Evolutionary conservation across 2,329 filamentous ascomycete genomes (phyloP).

Genomic region (Tolypocladium sp.): DNA sequence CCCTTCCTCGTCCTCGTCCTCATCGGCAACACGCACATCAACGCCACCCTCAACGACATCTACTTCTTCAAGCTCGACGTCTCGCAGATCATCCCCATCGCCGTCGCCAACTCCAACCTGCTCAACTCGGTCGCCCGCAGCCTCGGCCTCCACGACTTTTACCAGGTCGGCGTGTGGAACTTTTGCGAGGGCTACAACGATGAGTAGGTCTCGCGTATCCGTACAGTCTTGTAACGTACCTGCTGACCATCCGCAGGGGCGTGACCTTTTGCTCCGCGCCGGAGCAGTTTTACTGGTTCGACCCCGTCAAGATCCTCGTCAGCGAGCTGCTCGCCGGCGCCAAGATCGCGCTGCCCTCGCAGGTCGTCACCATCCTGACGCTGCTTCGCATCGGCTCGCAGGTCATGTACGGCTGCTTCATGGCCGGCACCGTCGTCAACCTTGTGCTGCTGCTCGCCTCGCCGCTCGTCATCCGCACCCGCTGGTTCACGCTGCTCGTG

Average conservation of each 20-base stretch:
- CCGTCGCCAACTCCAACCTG: slow-evolving; percentile 61
- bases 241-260: slow-evolving; percentile 35
- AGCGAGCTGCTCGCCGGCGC: slow-evolving; percentile 74
- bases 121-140: slow-evolving; percentile 84
- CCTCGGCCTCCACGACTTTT: slow-evolving; percentile 87
- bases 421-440: slow-evolving; percentile 60
- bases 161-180: slow-evolving; percentile 84
- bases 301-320: slow-evolving; percentile 74
- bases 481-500: slow-evolving; percentile 58
- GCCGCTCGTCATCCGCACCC: slow-evolving; percentile 43
- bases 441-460: slow-evolving; percentile 64
- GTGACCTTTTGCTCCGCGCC: slow-evolving; percentile 70
- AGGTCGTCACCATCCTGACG: slow-evolving; percentile 63
- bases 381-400: slow-evolving; percentile 67
- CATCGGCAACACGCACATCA: slow-evolving; percentile 63
- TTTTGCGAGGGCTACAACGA: slow-evolving; percentile 80
- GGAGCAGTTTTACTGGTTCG: slow-evolving; percentile 74
- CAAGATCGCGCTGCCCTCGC: slow-evolving; percentile 68
- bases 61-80: slow-evolving; percentile 84
- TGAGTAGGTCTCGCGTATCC: too few relatives aligned
- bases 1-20: slow-evolving; percentile 74
- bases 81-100: slow-evolving; percentile 67
- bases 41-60: slow-evolving; percentile 53
- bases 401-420: slow-evolving; percentile 85
- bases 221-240: too few relatives aligned